phyloP scores from a whole-genome alignment of 345 rosid species.

The Gossypioides kirkii region DNA sequence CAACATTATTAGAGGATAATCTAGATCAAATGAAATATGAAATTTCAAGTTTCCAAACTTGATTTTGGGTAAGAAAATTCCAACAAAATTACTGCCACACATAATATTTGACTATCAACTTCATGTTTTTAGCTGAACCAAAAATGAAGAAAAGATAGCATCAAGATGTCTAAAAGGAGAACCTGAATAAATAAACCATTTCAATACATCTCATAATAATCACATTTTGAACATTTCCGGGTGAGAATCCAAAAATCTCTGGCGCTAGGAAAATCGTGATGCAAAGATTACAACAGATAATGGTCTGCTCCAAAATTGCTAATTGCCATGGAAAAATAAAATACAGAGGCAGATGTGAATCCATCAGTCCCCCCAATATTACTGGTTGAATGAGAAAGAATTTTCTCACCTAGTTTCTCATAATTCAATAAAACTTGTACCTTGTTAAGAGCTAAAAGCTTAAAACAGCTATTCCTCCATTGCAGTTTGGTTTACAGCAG shows the following conservation, averaged over 20 bases:
- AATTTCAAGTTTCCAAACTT: no score
- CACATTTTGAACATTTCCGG: conserved; percentile 13
- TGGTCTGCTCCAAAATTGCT: neutral
- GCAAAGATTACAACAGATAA: conserved; percentile 8
- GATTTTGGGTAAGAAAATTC: no score
- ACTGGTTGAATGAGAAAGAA: neutral
- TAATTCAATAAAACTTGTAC: neutral
- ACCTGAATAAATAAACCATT: no score
- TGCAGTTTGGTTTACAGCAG: conserved; percentile 1
- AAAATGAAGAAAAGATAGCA: no score
- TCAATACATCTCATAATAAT: conserved; percentile 12
- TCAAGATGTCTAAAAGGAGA: no score
- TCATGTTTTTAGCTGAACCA: no score
- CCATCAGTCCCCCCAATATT: neutral
- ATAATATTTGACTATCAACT: no score
- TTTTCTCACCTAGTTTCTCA: neutral
- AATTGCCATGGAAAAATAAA: neutral
- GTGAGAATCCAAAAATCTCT: neutral
- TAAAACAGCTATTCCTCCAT: neutral
- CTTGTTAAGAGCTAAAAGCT: neutral
- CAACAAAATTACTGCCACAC: no score
- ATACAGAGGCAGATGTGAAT: neutral
- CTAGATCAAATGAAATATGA: no score
- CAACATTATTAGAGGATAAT: no score
- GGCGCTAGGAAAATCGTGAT: conserved; percentile 5